Evolutionary conservation across 495 filamentous ascomycete species (phyloP), one percentile per base, ranked within the genome.

Genomic region (Talaromyces proteolyticus): DNA sequence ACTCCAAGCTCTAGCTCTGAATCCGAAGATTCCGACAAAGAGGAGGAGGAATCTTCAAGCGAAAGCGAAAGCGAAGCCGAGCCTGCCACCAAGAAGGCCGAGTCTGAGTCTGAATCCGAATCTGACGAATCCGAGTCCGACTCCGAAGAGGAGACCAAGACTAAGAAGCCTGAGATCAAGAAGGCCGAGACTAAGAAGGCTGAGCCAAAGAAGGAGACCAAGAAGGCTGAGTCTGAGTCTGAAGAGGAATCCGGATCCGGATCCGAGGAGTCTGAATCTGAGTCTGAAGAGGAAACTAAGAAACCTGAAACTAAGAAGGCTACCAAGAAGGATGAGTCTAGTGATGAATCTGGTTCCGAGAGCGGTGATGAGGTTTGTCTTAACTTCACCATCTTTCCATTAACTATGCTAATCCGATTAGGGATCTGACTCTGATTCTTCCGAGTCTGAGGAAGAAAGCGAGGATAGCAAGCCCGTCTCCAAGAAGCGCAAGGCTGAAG

Each of bases 401-500:
- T 54, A 42, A 45, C 51, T 58, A 17, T 40, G 14, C 46, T 29
- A 40, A 44, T 18, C n/a, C n/a, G n/a, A n/a, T n/a, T 59, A 63
- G 46, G 57, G 53, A 40, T 65, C 60, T 25, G 74, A 75, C 39
- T 77, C 72, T 47, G 69, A 80, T 59, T 70, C 73, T 49, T 74
- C 75, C 49, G 77, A 83, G 61, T 75, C 77, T 42, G 74, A 76
- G 42, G 63, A 62, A 42, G 72, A 76, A 34, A 65, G 59, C 47
- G 70, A 75, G 46, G 63, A 72, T 47, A 73, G 79, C 52, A 69
- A 68, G 59, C 55, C 57, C 10, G 65, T 74, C 55, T 76, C 79
- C 56, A 94, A 93, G 82, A 94, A 95, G 82, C 91, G 91, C 73
- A 95, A 95, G 80, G 89, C 89, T 47, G 85, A 85, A 42, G 73